Conservation (phyloP, 495 filamentous ascomycete species). For the Parathielavia hyrcaniae region DNA sequence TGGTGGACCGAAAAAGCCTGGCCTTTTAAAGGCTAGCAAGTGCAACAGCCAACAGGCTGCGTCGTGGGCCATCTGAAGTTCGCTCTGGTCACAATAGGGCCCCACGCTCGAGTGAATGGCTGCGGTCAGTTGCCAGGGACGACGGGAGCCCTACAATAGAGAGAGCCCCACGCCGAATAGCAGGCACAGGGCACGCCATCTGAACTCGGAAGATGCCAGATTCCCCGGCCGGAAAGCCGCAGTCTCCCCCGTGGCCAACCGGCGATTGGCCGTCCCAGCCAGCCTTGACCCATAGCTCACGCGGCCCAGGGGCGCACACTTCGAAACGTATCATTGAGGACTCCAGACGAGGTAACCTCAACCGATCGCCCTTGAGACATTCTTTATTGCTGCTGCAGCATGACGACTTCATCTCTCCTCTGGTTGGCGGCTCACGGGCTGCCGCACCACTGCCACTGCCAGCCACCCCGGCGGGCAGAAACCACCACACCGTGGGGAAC, state of each 20-base stretch:
- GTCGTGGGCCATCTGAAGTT: slow-evolving; percentile 1
- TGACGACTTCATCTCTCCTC: neutral
- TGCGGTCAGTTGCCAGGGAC: neutral
- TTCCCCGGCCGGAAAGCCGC: neutral
- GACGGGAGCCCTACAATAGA: neutral
- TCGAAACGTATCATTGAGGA: neutral
- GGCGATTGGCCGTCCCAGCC: neutral
- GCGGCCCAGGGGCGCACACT: neutral
- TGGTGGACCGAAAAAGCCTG: neutral
- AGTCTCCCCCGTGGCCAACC: neutral
- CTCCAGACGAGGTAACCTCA: neutral
- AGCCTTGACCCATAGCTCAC: neutral
- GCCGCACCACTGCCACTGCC: neutral
- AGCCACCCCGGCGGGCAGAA: too few species aligned
- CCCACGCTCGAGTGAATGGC: neutral
- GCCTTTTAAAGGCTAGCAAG: neutral
- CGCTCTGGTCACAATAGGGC: neutral
- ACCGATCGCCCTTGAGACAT: neutral
- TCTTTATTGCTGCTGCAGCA: neutral
- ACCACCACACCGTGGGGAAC: neutral
- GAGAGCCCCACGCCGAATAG: neutral
- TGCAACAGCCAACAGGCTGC: neutral
- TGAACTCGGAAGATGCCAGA: neutral
- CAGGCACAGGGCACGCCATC: neutral
- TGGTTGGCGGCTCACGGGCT: neutral